Percentiles rank a stretch among this genome's conserved stretches.
Evolutionary conservation across 805 yeast species (phyloP).

Genomic region (Candida incommunis): DNA sequence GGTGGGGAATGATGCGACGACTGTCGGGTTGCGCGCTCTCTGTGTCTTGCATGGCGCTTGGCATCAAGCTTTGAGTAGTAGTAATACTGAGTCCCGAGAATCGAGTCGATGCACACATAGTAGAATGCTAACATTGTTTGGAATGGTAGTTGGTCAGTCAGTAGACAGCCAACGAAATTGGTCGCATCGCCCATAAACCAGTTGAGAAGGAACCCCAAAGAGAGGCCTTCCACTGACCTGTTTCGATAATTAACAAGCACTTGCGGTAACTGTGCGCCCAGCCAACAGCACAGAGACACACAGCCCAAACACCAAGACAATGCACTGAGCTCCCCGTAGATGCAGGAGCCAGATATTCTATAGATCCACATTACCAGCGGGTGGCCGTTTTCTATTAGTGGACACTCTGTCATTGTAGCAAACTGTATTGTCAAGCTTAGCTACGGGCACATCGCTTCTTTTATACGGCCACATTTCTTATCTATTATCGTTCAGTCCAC

Average conservation of each 20-base stretch:
- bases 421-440: too few relatives aligned
- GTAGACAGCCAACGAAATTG: constrained; percentile 52
- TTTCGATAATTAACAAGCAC: constrained; percentile 41
- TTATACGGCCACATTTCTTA: background rate
- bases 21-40: background rate
- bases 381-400: background rate
- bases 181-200: constrained; percentile 57
- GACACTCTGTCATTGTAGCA: too few relatives aligned
- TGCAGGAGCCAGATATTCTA: background rate
- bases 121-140: constrained; percentile 62
- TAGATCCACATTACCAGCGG: background rate
- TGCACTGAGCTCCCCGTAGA: background rate
- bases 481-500: background rate
- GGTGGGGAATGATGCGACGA: background rate
- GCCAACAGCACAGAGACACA: constrained; percentile 44
- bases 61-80: constrained; percentile 38
- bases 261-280: constrained; percentile 65
- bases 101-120: constrained; percentile 56
- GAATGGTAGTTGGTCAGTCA: constrained; percentile 70
- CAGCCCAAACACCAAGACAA: constrained; percentile 14
- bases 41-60: constrained; percentile 12
- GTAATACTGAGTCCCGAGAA: constrained; percentile 56
- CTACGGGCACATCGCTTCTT: too few relatives aligned
- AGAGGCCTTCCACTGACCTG: constrained; percentile 55
- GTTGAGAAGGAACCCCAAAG: constrained; percentile 40